A percentile compares a stretch with the other conserved stretches of the same genome.
These are phyloP conservation scores for Ganoderma boninense DNA, from an alignment of 1,284 basidiomycete species.

Conservation along the genomic window DNA sequence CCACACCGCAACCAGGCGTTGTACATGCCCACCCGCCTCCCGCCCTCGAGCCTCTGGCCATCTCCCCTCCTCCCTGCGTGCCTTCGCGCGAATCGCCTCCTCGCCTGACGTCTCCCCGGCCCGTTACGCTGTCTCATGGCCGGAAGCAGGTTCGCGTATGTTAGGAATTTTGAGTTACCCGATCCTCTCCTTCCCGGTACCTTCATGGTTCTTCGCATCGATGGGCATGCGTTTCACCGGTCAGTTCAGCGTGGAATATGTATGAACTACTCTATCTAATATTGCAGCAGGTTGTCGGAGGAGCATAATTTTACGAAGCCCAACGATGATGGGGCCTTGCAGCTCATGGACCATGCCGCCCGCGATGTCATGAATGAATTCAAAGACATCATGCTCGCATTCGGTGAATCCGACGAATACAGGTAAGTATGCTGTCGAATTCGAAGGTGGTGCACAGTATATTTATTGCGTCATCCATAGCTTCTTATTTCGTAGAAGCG, in stretches of 20 bases:
- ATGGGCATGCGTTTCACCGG: conserved; percentile 97
- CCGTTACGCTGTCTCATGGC: conserved; percentile 69
- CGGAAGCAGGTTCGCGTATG: conserved; percentile 91
- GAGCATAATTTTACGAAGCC: conserved; percentile 89
- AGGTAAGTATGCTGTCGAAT: conserved; percentile 59
- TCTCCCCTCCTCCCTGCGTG: background rate
- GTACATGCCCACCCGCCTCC: background rate
- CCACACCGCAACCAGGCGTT: conserved; percentile 31
- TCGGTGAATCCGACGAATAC: conserved; percentile 98
- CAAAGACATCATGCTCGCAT: conserved; percentile 85
- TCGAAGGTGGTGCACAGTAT: background rate
- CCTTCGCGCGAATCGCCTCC: conserved; percentile 2
- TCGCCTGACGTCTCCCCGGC: conserved; percentile 7
- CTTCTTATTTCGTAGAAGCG: conserved; percentile 85
- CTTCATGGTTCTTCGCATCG: conserved; percentile 88
- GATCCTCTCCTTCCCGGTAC: conserved; percentile 88
- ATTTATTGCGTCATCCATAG: conserved; percentile 48
- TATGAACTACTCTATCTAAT: background rate
- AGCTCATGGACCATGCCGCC: conserved; percentile 95
- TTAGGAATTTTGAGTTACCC: conserved; percentile 89
- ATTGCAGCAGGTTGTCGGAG: conserved; percentile 80
- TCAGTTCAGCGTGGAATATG: conserved; percentile 44
- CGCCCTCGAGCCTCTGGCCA: conserved; percentile 14
- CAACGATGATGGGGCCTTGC: conserved; percentile 88
- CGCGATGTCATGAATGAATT: conserved; percentile 83